Evolutionary conservation across 2,329 filamentous ascomycete genomes (phyloP).

Genomic region (Cordyceps sp.): DNA sequence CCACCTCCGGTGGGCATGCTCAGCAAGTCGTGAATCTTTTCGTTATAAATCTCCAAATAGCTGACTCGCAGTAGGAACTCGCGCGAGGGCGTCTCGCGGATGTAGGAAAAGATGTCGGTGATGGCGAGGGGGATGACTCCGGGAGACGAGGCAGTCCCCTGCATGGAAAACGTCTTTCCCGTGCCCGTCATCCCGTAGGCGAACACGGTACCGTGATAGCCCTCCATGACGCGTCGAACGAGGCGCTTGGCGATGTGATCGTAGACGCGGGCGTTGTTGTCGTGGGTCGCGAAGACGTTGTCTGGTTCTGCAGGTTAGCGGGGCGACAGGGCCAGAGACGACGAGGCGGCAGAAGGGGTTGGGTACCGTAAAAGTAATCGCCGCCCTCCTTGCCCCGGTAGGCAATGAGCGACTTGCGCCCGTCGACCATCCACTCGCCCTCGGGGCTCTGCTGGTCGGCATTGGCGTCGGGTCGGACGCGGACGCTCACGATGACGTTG

Average conservation of each 20-base stretch:
- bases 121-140: conserved; percentile 95
- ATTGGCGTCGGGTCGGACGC: conserved; percentile 70
- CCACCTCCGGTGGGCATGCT: conserved; percentile 50
- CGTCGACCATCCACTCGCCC: conserved; percentile 85
- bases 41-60: conserved; percentile 98
- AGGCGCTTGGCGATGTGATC: conserved; percentile 86
- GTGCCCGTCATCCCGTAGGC: conserved; percentile 99
- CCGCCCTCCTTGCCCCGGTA: conserved; percentile 82
- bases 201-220: conserved; percentile 95
- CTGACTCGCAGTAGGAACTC: conserved; percentile 93
- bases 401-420: conserved; percentile 62
- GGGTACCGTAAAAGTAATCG: conserved; percentile 82
- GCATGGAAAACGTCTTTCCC: conserved; percentile 98
- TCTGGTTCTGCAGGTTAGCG: conserved; percentile 34
- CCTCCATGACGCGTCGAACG: conserved; percentile 95
- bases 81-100: conserved; percentile 84
- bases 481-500: conserved; percentile 89
- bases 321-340: conserved; percentile 1
- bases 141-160: conserved; percentile 86
- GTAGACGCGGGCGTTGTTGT: conserved; percentile 90
- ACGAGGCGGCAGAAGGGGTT: conserved; percentile 10
- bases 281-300: conserved; percentile 88
- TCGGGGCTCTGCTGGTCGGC: conserved; percentile 46
- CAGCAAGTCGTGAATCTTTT: conserved; percentile 86
- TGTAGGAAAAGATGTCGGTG: conserved; percentile 98